Percentiles rank a stretch among this genome's conserved stretches.
phyloP scores from a whole-genome alignment of 352 stramenopile species.

The Phytopythium montanum region DNA sequence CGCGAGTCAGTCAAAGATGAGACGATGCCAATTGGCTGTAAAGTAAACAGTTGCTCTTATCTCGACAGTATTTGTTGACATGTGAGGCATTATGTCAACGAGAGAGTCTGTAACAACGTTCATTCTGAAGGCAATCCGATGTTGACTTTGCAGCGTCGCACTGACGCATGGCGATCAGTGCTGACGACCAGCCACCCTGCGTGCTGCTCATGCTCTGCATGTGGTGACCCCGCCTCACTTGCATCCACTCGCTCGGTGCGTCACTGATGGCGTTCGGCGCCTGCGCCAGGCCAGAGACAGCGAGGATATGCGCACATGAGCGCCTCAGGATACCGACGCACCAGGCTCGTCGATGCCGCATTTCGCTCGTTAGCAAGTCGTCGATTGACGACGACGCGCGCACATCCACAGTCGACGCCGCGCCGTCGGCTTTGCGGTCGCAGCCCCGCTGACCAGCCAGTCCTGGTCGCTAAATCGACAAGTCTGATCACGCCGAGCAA shows the following conservation, averaged over 20 bases:
- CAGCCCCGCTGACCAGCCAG: neutral
- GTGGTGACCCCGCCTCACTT: neutral
- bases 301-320: neutral
- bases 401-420: neutral
- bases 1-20: neutral
- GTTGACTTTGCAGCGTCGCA: neutral
- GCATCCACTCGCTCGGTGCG: neutral
- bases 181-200: neutral
- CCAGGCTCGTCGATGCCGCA: neutral
- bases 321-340: neutral
- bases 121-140: neutral
- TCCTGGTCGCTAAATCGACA: neutral
- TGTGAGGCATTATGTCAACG: neutral
- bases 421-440: neutral
- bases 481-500: neutral
- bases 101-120: neutral
- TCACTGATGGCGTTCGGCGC: neutral
- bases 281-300: neutral
- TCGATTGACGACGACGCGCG: neutral
- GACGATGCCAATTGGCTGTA: neutral
- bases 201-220: neutral
- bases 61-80: slow-evolving; percentile 1
- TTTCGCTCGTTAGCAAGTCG: neutral
- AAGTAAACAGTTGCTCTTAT: neutral
- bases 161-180: no score